Evolutionary conservation across 2,329 filamentous ascomycete genomes (phyloP), one percentile per base, ranked within the genome.

Genomic region (Thermoascus crustaceus): DNA sequence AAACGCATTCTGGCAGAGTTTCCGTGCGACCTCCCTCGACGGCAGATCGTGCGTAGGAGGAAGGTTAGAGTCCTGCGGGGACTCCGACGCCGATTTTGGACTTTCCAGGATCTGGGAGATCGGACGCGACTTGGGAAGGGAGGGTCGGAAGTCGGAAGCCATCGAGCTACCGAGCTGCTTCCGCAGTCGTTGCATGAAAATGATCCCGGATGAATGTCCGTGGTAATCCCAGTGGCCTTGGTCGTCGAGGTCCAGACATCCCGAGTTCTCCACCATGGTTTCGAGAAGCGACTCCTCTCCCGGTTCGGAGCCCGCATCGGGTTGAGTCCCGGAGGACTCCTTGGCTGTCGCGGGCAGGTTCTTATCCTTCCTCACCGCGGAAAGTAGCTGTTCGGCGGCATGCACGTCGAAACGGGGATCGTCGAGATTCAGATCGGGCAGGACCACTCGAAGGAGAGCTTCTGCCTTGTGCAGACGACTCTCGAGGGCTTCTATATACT

Each of bases 201-300:
- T 85, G 27, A 88, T 75, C 2, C 89, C 88, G 0, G 91, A 96
- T 0, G 89, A 95, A 44, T 85, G 83, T 31, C 91, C 91, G 54
- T 94, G 86, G 52, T 94, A 98, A 60, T 96, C 88, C 79, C 87
- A 94, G 49, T 91, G 79, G 26, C 89, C 89, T 49, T 80, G 78
- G 48, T 96, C 89, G 50, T 94, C 87, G 21, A 96, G 72, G 52
- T 96, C 89, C 11, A 98, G 72, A 55, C 88, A 84, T 22, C 89
- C 91, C 2, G 89, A 86, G 26, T 85, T 85, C 54, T 89, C 84
- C 39, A 96, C 87, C 89, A 98, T 96, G 18, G 88, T 94, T 54
- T 89, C 80, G 17, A 98, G 69, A 45, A 89, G 76, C 7, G 76
- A 77, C 46, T 89, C 85, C 29, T 80, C 72, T 19, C 72, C 72